Base-by-base conservation (phyloP, 495 filamentous ascomycete species). In the Aspergillus panamensis region DNA sequence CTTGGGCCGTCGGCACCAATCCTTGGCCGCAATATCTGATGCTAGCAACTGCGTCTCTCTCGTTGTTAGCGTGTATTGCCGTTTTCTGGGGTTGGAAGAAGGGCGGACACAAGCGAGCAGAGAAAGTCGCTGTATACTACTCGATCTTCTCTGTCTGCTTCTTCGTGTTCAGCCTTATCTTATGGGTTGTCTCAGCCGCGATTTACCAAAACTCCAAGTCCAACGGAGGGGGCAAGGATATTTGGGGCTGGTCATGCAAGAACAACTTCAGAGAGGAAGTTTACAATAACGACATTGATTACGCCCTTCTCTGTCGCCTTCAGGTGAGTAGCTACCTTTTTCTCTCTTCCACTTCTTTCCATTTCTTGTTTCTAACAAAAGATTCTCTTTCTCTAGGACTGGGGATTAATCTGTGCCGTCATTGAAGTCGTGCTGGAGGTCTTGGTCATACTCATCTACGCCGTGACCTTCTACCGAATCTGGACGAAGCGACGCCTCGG, bases 201-300 rank as follows among this genome's bases (percentile, higher is more conserved):
- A 77, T 97, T 58, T 84, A 96, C 60, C 87, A 96, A 67, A 81
- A 85, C 64, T 84, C 82, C 35, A 88, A 88, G 66, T 76, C 81
- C 60, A 86, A 83, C 66, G 87, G 85, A 62, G 74, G 83, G 39
- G 87, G 84, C 55, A 80, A 96, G 65, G 94, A 97, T 69, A 79
- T 99, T 65, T 99, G 94, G 94, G 93, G 92, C 29, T 99, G 94
- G 94, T 81, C 90, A 3, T 99, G 94, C 67, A 88, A 90, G 29
- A 81, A 96, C 59, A 97, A 97, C 68, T 86, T 83, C 48, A 84
- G 94, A 50, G 72, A 85, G 39, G 70, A 88, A 56, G 71, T 95
- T 20, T 96, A 91, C 70, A 69, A 83, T 56, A 73, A 91, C 21
- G 84, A 90, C 50, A 81, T 99, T 58, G 82, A 92, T 72, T 99